Conservation (phyloP, 106 monocot genomes). For the Allium cepa region DNA sequence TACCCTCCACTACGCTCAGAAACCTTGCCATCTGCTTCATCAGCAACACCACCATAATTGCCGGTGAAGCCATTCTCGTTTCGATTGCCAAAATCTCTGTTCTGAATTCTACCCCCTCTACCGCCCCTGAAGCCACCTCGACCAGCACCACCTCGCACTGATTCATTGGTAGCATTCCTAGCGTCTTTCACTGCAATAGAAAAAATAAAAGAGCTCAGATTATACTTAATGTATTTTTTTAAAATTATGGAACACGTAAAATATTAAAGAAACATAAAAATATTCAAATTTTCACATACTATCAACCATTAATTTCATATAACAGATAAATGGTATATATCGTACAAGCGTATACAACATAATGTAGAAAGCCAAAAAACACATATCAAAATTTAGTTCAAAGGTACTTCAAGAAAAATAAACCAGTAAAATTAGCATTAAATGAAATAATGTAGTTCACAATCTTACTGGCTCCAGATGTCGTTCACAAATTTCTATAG, state of each 20-base stretch:
- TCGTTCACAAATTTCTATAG: too few relatives aligned
- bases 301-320: background rate
- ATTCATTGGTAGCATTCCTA: conserved; percentile 17
- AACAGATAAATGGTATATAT: conserved; percentile 22
- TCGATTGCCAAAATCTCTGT: conserved; percentile 38
- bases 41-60: conserved; percentile 11
- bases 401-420: too few relatives aligned
- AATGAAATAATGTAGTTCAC: too few relatives aligned
- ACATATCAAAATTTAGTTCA: background rate
- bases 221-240: too few relatives aligned
- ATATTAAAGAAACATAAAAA: background rate
- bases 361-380: background rate
- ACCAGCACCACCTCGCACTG: conserved; percentile 16
- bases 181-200: conserved; percentile 8
- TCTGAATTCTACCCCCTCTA: conserved; percentile 19
- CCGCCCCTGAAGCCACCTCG: conserved; percentile 35
- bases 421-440: too few relatives aligned
- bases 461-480: too few relatives aligned
- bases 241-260: too few relatives aligned
- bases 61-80: conserved; percentile 14
- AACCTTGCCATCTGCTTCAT: conserved; percentile 7
- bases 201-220: background rate
- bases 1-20: conserved; percentile 14
- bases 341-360: conserved; percentile 8
- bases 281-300: background rate